A percentile compares a stretch with the other conserved stretches of the same genome.
Evolutionary conservation across 495 filamentous ascomycete genomes (phyloP).

Genomic region (Parmelia sp.): DNA sequence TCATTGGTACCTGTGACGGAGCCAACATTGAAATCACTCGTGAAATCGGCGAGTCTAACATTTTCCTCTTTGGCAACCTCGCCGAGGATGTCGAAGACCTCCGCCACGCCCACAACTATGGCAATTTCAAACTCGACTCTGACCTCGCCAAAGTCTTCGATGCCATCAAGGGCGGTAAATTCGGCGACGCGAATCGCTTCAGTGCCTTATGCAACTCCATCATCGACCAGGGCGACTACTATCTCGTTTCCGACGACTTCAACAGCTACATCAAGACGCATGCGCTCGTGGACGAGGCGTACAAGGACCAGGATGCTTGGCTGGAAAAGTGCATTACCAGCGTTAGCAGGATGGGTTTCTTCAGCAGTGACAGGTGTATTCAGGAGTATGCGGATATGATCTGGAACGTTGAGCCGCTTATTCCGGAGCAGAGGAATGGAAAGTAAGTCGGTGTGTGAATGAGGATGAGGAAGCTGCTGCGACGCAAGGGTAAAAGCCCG

Average conservation of each 20-base stretch:
- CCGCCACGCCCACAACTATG: conserved; percentile 83
- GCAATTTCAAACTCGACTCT: conserved; percentile 66
- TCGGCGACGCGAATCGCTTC: conserved; percentile 72
- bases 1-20: conserved; percentile 96
- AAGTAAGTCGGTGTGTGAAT: not conserved
- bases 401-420: conserved; percentile 86
- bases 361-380: conserved; percentile 92
- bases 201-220: conserved; percentile 74
- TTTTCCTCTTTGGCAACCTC: conserved; percentile 96
- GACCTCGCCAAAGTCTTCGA: conserved; percentile 75
- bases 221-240: conserved; percentile 91
- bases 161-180: conserved; percentile 65
- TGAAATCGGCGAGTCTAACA: conserved; percentile 91
- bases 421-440: conserved; percentile 27
- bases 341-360: conserved; percentile 94
- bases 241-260: conserved; percentile 96
- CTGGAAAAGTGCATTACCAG: conserved; percentile 78
- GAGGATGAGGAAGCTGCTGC: not conserved
- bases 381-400: conserved; percentile 88
- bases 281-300: conserved; percentile 79
- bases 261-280: conserved; percentile 88
- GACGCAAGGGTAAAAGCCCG: not conserved
- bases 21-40: conserved; percentile 98
- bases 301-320: conserved; percentile 87
- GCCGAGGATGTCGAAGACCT: conserved; percentile 97